Conservation (phyloP, 441 rosid species). For the Gossypium gossypioides region DNA sequence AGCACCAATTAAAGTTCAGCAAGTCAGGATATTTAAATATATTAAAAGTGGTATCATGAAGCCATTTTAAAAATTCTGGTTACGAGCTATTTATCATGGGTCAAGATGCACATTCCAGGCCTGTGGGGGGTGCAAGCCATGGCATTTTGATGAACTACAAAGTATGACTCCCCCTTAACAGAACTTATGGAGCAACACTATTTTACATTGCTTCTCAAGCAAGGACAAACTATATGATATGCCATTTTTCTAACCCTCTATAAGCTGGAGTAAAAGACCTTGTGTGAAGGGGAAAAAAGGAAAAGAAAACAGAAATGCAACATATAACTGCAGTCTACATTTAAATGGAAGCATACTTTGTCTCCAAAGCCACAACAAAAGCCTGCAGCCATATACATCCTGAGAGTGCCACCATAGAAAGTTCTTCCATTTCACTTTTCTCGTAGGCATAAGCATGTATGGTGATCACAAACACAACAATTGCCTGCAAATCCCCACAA, state of each 20-base stretch:
- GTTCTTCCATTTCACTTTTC: conserved; percentile 94
- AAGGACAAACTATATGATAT: not conserved
- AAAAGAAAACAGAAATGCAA: not conserved
- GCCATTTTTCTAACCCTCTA: not conserved
- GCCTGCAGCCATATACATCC: conserved; percentile 99
- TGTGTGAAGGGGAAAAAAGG: not conserved
- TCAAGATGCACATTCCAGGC: not conserved
- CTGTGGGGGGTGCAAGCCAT: not conserved
- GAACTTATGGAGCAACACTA: not conserved
- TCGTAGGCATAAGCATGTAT: conserved; percentile 74
- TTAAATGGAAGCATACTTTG: conserved; percentile 57
- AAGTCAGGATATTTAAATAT: not conserved
- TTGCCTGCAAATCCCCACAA: conserved; percentile 52
- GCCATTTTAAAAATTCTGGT: not conserved
- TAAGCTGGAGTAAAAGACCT: not conserved
- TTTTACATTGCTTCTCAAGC: not conserved
- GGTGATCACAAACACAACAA: conserved; percentile 74
- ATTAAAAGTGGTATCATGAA: not conserved
- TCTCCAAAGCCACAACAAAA: conserved; percentile 82
- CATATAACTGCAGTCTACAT: not conserved
- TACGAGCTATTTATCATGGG: not conserved
- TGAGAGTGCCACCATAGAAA: conserved; percentile 94
- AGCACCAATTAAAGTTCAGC: conserved; percentile 3
- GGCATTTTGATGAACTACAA: not conserved
- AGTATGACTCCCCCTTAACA: not conserved